Conservation (phyloP, 2,329 filamentous ascomycete genomes). For the Incumbomyces delicatus region DNA sequence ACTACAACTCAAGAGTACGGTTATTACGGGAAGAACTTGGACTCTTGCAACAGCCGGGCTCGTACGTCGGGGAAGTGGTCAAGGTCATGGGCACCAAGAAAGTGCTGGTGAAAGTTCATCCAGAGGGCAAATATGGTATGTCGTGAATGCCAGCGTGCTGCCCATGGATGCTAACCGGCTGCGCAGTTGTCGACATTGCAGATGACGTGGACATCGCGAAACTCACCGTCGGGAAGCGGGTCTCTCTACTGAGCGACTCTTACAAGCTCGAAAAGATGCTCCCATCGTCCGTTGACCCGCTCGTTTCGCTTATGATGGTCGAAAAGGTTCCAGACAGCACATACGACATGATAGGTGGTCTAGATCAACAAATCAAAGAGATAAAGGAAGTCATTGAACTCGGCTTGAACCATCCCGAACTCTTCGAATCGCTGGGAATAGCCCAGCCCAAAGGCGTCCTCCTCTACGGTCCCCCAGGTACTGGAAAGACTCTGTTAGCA, state of each 20-base stretch:
- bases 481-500: conserved; percentile 90
- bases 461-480: conserved; percentile 91
- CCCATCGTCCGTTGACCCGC: conserved; percentile 92
- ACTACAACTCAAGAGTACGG: conserved; percentile 97
- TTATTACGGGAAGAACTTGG: conserved; percentile 91
- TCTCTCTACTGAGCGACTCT: conserved; percentile 89
- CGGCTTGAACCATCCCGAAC: conserved; percentile 92
- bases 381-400: conserved; percentile 99
- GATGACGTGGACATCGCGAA: conserved; percentile 91
- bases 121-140: conserved; percentile 98
- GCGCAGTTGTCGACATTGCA: conserved; percentile 81
- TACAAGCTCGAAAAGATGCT: conserved; percentile 99
- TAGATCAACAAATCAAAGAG: conserved; percentile 99
- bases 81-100: conserved; percentile 99
- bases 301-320: conserved; percentile 99
- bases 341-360: conserved; percentile 98
- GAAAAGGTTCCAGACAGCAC: conserved; percentile 99
- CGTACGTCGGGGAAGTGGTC: conserved; percentile 98
- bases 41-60: conserved; percentile 89
- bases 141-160: conserved; percentile 5
- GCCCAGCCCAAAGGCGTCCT: conserved; percentile 96
- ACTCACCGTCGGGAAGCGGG: conserved; percentile 93
- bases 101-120: conserved; percentile 96
- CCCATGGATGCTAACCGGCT: conserved; percentile 17
- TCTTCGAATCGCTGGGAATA: conserved; percentile 98